Evolutionary conservation across 2,329 filamentous ascomycete genomes (phyloP), one percentile per base, ranked within the genome.

Genomic region (Cadophora malorum): DNA sequence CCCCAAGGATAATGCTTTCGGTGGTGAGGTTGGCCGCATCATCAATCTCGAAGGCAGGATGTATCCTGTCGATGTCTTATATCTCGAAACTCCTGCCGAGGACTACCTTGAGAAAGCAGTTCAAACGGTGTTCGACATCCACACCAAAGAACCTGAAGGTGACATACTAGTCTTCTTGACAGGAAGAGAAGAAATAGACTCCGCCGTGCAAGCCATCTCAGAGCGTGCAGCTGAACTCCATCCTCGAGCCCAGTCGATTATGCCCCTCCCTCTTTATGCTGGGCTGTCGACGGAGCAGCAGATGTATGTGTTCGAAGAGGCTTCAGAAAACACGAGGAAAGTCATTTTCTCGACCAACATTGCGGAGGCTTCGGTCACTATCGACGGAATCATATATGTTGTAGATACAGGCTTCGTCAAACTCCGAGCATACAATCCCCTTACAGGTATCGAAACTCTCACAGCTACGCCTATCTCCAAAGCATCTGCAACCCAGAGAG

Each of bases 301-400:
- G 77, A 95, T 97, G 88, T 94, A 94, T 72, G 91, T 98, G 50
- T 98, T 98, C 77, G 93, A 97, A 74, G 89, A 91, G 64, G 83
- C 94, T 1, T 89, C 92, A 0, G 89, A 92, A 69, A 90, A 94
- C 68, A 94, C 90, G 1, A 87, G 96, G 52, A 98, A 98, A 77
- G 91, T 97, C 49, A 92, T 99, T 45, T 90, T 97, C 72, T 91
- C 93, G 4, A 98, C 96, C 67, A 98, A 98, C 77, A 97, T 98
- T 71, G 94, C 96, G 14, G 96, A 99, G 82, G 95, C 96, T 4
- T 97, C 93, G 1, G 91, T 99, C 53, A 98, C 96, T 19, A 96
- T 98, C 66, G 90, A 96, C 64, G 94, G 93, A 2, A 94, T 98
- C 69, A 90, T 94, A 65, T 97, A 93, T 76, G 95, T 99, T 6